Conservation (phyloP, 495 filamentous ascomycete genomes). For the Penicillium riverlandense region DNA sequence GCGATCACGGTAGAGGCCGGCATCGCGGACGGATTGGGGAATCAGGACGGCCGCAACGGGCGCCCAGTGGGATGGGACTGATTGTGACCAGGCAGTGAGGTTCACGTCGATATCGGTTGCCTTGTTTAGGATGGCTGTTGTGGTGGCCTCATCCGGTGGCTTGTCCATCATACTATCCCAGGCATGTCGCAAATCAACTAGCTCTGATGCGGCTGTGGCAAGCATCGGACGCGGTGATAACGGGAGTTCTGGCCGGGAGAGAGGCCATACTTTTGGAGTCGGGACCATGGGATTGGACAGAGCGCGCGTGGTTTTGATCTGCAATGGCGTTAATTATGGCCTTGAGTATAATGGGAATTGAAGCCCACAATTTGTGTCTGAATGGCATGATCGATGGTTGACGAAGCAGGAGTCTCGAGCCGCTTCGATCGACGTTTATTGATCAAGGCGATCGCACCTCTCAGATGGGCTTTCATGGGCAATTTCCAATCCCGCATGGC, state of each 20-base stretch:
- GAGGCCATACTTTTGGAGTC: conserved; percentile 21
- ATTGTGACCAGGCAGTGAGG: conserved; percentile 20
- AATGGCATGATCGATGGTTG: conserved; percentile 17
- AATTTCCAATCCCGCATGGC: conserved; percentile 17
- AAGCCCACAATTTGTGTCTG: conserved; percentile 27
- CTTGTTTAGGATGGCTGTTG: conserved; percentile 13
- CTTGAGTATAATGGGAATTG: no score
- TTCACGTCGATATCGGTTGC: conserved; percentile 21
- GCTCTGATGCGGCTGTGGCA: conserved; percentile 11
- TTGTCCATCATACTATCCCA: conserved; percentile 13
- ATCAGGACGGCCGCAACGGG: conserved; percentile 24
- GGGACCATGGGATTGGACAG: conserved; percentile 16
- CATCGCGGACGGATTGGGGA: conserved; percentile 22
- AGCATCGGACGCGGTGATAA: conserved; percentile 18
- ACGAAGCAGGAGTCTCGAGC: conserved; percentile 7
- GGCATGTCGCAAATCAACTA: conserved; percentile 21
- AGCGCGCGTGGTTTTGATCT: conserved; percentile 23
- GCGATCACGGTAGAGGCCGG: conserved; percentile 39
- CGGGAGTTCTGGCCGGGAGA: conserved; percentile 7
- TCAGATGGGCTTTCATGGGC: conserved; percentile 22
- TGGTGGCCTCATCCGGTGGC: conserved; percentile 3
- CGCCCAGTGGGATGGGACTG: conserved; percentile 23
- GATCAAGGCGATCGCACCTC: conserved; percentile 28
- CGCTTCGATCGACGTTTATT: conserved; percentile 14
- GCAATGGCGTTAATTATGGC: neutral